Conservation (phyloP, 352 stramenopile species). For the Phytophthora multivora region DNA sequence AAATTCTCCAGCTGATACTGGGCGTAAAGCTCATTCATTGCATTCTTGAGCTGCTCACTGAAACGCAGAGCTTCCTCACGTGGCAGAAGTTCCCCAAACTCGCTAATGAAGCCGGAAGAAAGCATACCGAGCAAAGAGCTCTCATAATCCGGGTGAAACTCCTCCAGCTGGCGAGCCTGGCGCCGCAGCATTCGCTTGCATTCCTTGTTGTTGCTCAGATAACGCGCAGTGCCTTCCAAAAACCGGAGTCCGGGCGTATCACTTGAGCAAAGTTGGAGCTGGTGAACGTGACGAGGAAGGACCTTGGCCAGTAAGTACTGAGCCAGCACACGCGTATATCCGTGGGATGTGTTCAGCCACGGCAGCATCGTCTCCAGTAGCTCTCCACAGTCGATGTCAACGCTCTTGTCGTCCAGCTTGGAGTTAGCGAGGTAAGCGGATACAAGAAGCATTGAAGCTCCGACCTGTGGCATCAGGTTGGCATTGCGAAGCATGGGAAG, state of each 20-base stretch:
- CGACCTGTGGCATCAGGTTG: conserved; percentile 78
- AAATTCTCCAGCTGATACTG: conserved; percentile 81
- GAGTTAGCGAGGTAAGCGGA: conserved; percentile 41
- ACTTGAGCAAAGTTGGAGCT: conserved; percentile 17
- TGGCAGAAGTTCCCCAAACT: conserved; percentile 78
- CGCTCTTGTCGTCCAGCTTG: conserved; percentile 34
- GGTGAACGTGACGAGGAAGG: conserved; percentile 67
- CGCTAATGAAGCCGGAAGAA: conserved; percentile 62
- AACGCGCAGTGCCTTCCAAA: conserved; percentile 55
- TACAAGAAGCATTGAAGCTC: conserved; percentile 67
- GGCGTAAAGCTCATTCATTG: conserved; percentile 69
- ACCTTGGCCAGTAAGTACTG: conserved; percentile 73
- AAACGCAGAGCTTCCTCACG: conserved; percentile 58
- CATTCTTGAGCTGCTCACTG: conserved; percentile 62
- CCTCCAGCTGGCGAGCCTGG: conserved; percentile 63
- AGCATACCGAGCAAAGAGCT: conserved; percentile 77
- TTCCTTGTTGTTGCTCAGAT: conserved; percentile 84
- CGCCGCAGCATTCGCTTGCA: conserved; percentile 83
- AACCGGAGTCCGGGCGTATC: conserved; percentile 45
- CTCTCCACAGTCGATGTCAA: conserved; percentile 31
- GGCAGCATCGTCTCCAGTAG: conserved; percentile 61
- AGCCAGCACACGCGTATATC: conserved; percentile 81
- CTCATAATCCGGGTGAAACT: conserved; percentile 70
- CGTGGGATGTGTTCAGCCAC: conserved; percentile 81
- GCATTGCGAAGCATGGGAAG: conserved; percentile 68